Conservation (phyloP, 768 basidiomycete genomes). For the Tricholoma terreum region DNA sequence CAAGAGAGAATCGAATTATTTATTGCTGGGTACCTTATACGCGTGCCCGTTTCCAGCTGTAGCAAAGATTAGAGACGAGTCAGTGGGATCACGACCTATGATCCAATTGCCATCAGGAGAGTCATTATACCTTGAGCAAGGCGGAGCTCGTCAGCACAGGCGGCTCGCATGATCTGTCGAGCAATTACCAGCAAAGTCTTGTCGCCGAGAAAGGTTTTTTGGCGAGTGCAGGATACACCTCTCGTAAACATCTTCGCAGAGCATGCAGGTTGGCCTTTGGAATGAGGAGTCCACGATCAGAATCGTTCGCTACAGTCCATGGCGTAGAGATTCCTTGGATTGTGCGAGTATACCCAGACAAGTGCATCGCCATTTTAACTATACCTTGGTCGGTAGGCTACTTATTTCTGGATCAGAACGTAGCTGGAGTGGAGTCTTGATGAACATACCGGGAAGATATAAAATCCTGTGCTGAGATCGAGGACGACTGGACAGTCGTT, state of each 20-base stretch:
- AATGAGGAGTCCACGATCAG: slow-evolving; percentile 57
- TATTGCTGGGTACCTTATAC: slow-evolving; percentile 57
- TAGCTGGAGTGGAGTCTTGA: neutral
- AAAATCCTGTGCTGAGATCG: slow-evolving; percentile 72
- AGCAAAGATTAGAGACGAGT: slow-evolving; percentile 67
- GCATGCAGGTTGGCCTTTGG: slow-evolving; percentile 51
- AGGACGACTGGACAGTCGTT: slow-evolving; percentile 63
- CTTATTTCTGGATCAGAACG: neutral
- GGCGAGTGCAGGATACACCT: slow-evolving; percentile 76
- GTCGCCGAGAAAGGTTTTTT: slow-evolving; percentile 69
- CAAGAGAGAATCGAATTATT: neutral
- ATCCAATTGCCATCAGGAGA: slow-evolving; percentile 86
- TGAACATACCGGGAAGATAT: slow-evolving; percentile 72
- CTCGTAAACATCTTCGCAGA: slow-evolving; percentile 50
- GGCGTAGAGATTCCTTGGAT: slow-evolving; percentile 63
- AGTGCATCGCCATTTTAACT: slow-evolving; percentile 79
- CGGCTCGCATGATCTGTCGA: neutral
- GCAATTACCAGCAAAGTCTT: slow-evolving; percentile 77
- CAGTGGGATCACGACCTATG: slow-evolving; percentile 65
- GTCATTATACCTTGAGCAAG: slow-evolving; percentile 75
- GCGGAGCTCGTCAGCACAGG: neutral
- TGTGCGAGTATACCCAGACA: slow-evolving; percentile 64
- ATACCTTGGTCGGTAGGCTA: slow-evolving; percentile 68
- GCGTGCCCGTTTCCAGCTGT: slow-evolving; percentile 89
- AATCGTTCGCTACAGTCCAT: slow-evolving; percentile 65